Conservation (phyloP, 2,329 filamentous ascomycete species). For the Thielaviopsis ethacetica region DNA sequence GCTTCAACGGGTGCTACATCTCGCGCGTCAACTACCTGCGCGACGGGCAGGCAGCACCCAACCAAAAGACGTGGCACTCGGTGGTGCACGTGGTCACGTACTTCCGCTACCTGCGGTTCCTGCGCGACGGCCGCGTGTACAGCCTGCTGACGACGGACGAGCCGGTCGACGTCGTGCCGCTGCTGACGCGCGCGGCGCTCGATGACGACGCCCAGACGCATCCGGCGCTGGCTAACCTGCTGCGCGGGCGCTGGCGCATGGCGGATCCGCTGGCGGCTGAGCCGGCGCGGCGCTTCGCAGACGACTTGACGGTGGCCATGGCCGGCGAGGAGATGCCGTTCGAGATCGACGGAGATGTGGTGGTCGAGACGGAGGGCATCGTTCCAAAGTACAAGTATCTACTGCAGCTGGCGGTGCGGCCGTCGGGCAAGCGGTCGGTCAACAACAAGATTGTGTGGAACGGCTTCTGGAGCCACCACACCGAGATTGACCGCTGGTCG, state of each 20-base stretch:
- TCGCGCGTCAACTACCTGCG: conserved; percentile 91
- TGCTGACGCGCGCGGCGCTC: conserved; percentile 58
- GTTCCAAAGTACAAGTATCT: conserved; percentile 66
- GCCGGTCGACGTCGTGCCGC: conserved; percentile 73
- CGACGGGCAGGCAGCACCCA: conserved; percentile 55
- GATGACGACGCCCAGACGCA: conserved; percentile 22
- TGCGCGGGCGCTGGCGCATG: conserved; percentile 39
- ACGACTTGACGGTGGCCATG: neutral
- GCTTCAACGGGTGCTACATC: conserved; percentile 94
- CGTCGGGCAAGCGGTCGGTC: conserved; percentile 42
- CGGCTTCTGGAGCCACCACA: conserved; percentile 82
- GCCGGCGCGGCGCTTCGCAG: conserved; percentile 20
- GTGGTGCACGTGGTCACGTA: conserved; percentile 95
- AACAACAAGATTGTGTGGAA: conserved; percentile 86
- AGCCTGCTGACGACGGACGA: conserved; percentile 67
- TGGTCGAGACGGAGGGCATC: conserved; percentile 76
- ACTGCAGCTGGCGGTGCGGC: conserved; percentile 59
- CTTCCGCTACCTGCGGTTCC: conserved; percentile 91
- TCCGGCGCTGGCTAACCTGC: conserved; percentile 30
- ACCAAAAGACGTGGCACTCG: conserved; percentile 57
- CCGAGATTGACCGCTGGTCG: conserved; percentile 76
- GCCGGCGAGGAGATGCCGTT: conserved; percentile 14
- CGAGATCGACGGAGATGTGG: conserved; percentile 49
- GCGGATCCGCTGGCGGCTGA: conserved; percentile 12
- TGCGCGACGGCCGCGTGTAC: conserved; percentile 72